Percentiles rank a stretch among this genome's conserved stretches.
These are phyloP conservation scores for Calonectria honghensis DNA, from an alignment of 2,329 filamentous ascomycete genomes.

Conservation along the genomic window DNA sequence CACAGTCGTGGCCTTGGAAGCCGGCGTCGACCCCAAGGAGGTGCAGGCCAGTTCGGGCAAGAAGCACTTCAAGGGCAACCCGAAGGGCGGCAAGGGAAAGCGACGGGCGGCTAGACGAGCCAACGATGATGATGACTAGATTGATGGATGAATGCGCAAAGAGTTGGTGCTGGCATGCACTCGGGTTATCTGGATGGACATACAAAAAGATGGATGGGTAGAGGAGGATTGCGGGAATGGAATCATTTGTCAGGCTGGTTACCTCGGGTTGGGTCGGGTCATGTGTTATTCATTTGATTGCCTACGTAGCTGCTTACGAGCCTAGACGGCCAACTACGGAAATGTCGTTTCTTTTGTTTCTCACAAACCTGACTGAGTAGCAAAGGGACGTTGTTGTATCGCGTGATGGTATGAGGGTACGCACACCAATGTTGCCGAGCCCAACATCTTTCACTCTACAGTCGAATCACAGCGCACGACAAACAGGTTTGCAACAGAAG, in stretches of 20 bases:
- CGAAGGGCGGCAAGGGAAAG: conserved; percentile 75
- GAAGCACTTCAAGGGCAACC: conserved; percentile 94
- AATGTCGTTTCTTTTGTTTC: conserved; percentile 48
- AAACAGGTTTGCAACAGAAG: conserved; percentile 41
- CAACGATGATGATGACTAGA: conserved; percentile 49
- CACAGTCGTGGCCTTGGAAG: conserved; percentile 87
- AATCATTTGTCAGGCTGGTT: conserved; percentile 47
- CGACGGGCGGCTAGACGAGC: conserved; percentile 49
- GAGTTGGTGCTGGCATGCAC: conserved; percentile 14
- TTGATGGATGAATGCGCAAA: conserved; percentile 54
- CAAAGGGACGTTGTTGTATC: not conserved
- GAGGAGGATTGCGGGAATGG: conserved; percentile 72
- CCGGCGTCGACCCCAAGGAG: conserved; percentile 88
- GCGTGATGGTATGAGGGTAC: too few relatives aligned
- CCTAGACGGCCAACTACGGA: conserved; percentile 45
- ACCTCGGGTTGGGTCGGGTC: conserved; percentile 49
- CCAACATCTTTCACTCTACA: not conserved
- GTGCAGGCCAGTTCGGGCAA: conserved; percentile 80
- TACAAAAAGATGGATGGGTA: conserved; percentile 64
- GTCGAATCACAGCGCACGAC: not conserved
- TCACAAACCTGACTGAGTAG: not conserved
- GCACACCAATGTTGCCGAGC: too few relatives aligned
- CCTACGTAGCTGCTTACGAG: conserved; percentile 42
- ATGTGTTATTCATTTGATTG: conserved; percentile 38
- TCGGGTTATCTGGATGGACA: conserved; percentile 56